phyloP scores from a whole-genome alignment of 371 early-diverging fungal species.

The Saksenaea oblongispora region DNA sequence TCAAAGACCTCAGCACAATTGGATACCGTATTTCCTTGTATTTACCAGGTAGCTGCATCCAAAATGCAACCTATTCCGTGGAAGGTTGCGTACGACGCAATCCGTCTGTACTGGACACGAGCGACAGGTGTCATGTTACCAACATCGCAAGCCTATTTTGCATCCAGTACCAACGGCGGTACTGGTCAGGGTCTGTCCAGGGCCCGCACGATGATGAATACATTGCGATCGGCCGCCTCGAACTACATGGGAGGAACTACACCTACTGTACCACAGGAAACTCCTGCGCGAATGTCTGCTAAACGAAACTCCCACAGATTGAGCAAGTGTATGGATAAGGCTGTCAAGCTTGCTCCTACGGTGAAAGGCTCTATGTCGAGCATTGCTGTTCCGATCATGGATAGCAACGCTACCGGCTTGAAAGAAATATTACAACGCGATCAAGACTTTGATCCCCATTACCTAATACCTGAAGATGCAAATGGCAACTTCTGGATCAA shows the following conservation, averaged over 20 bases:
- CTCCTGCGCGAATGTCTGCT: slow-evolving; percentile 1
- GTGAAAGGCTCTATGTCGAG: slow-evolving; percentile 16
- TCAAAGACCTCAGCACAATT: slow-evolving; percentile 13
- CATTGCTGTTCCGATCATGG: background rate
- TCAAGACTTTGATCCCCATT: slow-evolving; percentile 27
- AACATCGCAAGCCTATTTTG: slow-evolving; percentile 30
- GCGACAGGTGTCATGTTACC: slow-evolving; percentile 28
- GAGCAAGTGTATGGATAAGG: slow-evolving; percentile 43
- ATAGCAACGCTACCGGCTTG: slow-evolving; percentile 4
- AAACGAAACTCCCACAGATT: slow-evolving; percentile 41
- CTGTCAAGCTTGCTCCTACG: slow-evolving; percentile 24
- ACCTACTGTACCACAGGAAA: background rate
- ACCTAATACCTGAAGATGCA: slow-evolving; percentile 38
- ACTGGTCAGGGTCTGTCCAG: slow-evolving; percentile 28
- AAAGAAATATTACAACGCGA: slow-evolving; percentile 8
- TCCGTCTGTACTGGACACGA: slow-evolving; percentile 49
- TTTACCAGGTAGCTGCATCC: slow-evolving; percentile 36
- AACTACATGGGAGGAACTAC: slow-evolving; percentile 19
- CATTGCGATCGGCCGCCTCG: slow-evolving; percentile 30
- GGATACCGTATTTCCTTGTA: slow-evolving; percentile 28
- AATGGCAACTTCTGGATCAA: slow-evolving; percentile 38
- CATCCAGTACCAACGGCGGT: slow-evolving; percentile 1
- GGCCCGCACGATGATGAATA: slow-evolving; percentile 51
- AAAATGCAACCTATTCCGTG: slow-evolving; percentile 34
- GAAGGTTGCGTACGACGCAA: slow-evolving; percentile 42